Percentiles rank a stretch among this genome's conserved stretches.
phyloP scores from a whole-genome alignment of 176 grass and related monocot genomes.

The Guadua angustifolia region DNA sequence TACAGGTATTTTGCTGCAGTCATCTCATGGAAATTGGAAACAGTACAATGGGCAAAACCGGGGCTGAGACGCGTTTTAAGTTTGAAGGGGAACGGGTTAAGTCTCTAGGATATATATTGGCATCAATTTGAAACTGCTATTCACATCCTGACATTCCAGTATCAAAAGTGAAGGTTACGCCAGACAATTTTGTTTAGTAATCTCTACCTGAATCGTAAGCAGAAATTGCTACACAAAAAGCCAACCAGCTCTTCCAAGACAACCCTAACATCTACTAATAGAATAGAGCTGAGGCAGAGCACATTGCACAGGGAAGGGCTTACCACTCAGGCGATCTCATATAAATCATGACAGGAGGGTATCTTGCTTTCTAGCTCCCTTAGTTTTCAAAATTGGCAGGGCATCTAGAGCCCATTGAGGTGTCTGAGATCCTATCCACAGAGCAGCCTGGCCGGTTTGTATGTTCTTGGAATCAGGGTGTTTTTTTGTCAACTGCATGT shows the following conservation, averaged over 20 bases:
- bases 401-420: conserved; percentile 57
- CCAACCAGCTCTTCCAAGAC: not conserved
- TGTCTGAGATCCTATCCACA: conserved; percentile 58
- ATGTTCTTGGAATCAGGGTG: conserved; percentile 81
- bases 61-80: not conserved
- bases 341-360: conserved; percentile 55
- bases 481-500: conserved; percentile 47
- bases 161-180: not conserved
- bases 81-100: not conserved
- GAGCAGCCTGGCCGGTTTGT: conserved; percentile 49
- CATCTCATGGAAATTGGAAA: not conserved
- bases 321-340: not conserved
- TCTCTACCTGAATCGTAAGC: conserved; percentile 33
- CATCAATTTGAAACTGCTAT: conserved; percentile 35
- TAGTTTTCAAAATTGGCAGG: conserved; percentile 52
- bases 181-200: not conserved
- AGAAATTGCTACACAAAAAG: not conserved
- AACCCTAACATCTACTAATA: conserved; percentile 1
- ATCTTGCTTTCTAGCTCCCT: conserved; percentile 30
- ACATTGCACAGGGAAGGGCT: conserved; percentile 13
- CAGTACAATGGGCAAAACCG: not conserved
- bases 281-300: not conserved
- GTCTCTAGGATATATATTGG: not conserved
- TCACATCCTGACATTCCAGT: conserved; percentile 27
- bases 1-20: not conserved